phyloP scores from a whole-genome alignment of 2,329 filamentous ascomycete genomes.

The Arachnomyces sp. region DNA sequence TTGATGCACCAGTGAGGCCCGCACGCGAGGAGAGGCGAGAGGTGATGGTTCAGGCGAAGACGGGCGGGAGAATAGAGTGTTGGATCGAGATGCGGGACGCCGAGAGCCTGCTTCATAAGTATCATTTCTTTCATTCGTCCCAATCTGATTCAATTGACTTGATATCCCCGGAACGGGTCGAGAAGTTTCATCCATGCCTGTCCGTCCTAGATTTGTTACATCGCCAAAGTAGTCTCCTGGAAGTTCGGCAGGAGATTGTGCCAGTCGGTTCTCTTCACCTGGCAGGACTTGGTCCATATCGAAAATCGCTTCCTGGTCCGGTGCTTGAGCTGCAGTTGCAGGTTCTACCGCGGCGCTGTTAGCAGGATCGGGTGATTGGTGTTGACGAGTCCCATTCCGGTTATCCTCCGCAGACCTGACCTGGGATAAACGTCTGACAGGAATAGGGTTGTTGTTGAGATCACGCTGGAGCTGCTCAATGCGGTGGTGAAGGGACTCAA shows the following conservation, averaged over 20 bases:
- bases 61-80: constrained; percentile 33
- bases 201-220: constrained; percentile 18
- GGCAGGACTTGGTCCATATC: constrained; percentile 17
- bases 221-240: constrained; percentile 25
- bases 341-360: constrained; percentile 9
- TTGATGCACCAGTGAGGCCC: constrained; percentile 36
- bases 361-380: neutral
- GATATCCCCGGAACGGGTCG: constrained; percentile 11
- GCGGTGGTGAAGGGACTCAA: constrained; percentile 22
- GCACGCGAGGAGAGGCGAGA: constrained; percentile 33
- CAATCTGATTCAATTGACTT: too few species aligned
- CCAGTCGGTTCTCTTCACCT: constrained; percentile 30
- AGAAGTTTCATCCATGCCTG: constrained; percentile 10
- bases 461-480: constrained; percentile 26
- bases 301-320: constrained; percentile 15
- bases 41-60: constrained; percentile 35
- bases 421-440: constrained; percentile 6
- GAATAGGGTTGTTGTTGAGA: constrained; percentile 15
- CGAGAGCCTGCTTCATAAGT: too few species aligned
- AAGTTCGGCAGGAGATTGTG: constrained; percentile 33
- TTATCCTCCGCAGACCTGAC: too few species aligned
- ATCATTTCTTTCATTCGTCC: too few species aligned
- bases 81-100: constrained; percentile 27
- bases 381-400: too few species aligned
- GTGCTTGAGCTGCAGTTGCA: constrained; percentile 9